Evolutionary conservation across 805 yeast species (phyloP).

Genomic region (Tetrapisispora arboricola): DNA sequence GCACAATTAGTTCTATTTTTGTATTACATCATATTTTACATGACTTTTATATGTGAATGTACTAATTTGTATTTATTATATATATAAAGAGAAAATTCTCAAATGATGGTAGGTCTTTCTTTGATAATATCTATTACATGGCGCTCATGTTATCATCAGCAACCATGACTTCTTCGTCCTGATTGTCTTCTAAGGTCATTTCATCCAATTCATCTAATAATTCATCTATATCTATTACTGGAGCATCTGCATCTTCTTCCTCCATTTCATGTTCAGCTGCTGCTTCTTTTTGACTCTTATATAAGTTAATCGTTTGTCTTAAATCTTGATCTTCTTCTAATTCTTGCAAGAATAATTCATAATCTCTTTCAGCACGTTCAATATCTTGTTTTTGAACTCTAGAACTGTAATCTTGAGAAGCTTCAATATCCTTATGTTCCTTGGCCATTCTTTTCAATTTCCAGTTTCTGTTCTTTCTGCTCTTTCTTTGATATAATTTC

Average conservation of each 20-base stretch:
- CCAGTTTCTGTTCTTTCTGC: conserved; percentile 72
- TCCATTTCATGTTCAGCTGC: conserved; percentile 34
- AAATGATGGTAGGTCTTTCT: background rate
- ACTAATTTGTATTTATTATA: too few species aligned
- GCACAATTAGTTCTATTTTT: too few species aligned
- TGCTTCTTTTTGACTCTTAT: conserved; percentile 43
- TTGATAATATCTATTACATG: too few species aligned
- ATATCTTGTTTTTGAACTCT: conserved; percentile 79
- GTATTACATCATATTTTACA: too few species aligned
- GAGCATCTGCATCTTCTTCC: conserved; percentile 69
- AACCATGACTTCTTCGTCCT: conserved; percentile 9
- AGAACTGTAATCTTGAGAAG: conserved; percentile 46
- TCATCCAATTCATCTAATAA: conserved; percentile 90
- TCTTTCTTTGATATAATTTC: conserved; percentile 77
- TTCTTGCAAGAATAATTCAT: conserved; percentile 91
- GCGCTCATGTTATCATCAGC: background rate
- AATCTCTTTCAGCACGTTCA: conserved; percentile 89
- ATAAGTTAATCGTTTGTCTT: conserved; percentile 81
- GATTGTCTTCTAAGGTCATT: conserved; percentile 63
- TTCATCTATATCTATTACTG: conserved; percentile 83
- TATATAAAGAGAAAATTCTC: too few species aligned
- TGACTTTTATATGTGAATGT: too few species aligned
- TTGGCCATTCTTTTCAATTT: conserved; percentile 95
- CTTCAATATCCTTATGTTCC: conserved; percentile 84
- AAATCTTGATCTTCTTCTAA: conserved; percentile 94